Base-by-base conservation (phyloP, 306 rosid genomes). In the Vicia sativa region DNA sequence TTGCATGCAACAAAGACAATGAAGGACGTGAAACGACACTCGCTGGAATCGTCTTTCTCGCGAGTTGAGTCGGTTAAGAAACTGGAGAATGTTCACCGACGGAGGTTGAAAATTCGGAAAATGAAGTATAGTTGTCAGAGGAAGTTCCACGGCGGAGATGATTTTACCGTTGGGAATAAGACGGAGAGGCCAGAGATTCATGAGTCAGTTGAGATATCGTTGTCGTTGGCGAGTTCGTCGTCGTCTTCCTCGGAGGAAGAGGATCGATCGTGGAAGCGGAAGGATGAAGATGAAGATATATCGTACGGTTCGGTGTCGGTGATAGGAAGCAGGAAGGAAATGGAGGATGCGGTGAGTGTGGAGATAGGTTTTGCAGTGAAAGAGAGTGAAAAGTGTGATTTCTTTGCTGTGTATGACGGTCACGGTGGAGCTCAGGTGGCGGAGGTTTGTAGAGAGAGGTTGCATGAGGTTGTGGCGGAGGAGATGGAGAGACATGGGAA, bases 371-470 rank as follows among this genome's bases (percentile, higher is more conserved):
- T 86, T 25, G 78, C 38, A 39, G 58, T 1, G n/a, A 77, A 66
- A 68, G 72, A 59, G 2, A 62, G 16, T 2, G 72, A 62, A 34
- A 85, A 68, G 77, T 84, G 61, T 53, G 87, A 92, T 56, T 92
- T 87, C 64, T 92, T 76, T 25, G 93, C 83, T 3, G 96, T 92
- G 15, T 92, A 81, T 39, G 98, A 92, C 9, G 98, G 98, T 6
- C 98, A 92, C 70, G 91, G 96, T 4, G 98, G 96, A 12, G 14
- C 81, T 3, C 83, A 78, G 73, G 92, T 89, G 73, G 96, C 96
- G 56, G 65, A 39, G 57, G 79, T 77, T 41, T 92, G 98, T 73
- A 70, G 76, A 12, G 86, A 84, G 52, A 65, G 96, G 58, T 8
- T 90, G n/a, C 83, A 84, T 42, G 73, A 58, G 70, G 28, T 90